A percentile compares a stretch with the other conserved stretches of the same genome.
Evolutionary conservation across 2,329 filamentous ascomycete species (phyloP).

Genomic region (Arthrinium puccinioides): DNA sequence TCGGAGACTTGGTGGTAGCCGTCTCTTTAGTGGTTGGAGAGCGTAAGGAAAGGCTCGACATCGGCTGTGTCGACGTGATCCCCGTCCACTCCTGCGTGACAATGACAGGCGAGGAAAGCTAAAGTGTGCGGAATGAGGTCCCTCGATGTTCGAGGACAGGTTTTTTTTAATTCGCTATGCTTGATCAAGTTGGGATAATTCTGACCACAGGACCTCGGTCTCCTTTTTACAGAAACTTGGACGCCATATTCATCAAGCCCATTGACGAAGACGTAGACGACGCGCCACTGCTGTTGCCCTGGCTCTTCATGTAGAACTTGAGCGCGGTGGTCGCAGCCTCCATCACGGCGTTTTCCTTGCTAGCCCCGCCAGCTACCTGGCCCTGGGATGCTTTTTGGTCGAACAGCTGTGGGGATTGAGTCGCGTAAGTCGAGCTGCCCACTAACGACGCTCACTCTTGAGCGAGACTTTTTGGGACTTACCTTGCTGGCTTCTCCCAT

Average conservation of each 20-base stretch:
- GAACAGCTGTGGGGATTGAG: slow-evolving; percentile 38
- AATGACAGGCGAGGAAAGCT: too few relatives aligned
- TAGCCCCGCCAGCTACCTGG: slow-evolving; percentile 48
- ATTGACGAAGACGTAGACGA: slow-evolving; percentile 11
- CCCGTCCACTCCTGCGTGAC: too few relatives aligned
- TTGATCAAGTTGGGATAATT: too few relatives aligned
- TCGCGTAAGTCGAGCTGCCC: neutral
- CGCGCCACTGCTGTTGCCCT: slow-evolving; percentile 41
- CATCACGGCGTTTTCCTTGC: slow-evolving; percentile 75
- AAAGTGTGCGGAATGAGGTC: too few relatives aligned
- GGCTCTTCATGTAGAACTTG: slow-evolving; percentile 84
- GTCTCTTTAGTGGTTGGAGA: too few relatives aligned
- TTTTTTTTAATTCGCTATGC: too few relatives aligned
- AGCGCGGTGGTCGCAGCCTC: slow-evolving; percentile 79
- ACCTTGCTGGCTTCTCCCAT: slow-evolving; percentile 84
- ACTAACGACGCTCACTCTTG: neutral
- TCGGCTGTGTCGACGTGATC: too few relatives aligned
- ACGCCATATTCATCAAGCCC: slow-evolving; percentile 20
- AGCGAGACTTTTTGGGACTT: slow-evolving; percentile 7
- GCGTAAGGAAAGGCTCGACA: too few relatives aligned
- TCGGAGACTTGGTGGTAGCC: too few relatives aligned
- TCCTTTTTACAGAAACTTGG: slow-evolving; percentile 26
- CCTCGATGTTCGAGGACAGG: too few relatives aligned
- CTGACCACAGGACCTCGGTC: too few relatives aligned
- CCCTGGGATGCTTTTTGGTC: slow-evolving; percentile 49